Base-by-base conservation (phyloP, 306 rosid species). In the Citrullus mucosospermus region DNA sequence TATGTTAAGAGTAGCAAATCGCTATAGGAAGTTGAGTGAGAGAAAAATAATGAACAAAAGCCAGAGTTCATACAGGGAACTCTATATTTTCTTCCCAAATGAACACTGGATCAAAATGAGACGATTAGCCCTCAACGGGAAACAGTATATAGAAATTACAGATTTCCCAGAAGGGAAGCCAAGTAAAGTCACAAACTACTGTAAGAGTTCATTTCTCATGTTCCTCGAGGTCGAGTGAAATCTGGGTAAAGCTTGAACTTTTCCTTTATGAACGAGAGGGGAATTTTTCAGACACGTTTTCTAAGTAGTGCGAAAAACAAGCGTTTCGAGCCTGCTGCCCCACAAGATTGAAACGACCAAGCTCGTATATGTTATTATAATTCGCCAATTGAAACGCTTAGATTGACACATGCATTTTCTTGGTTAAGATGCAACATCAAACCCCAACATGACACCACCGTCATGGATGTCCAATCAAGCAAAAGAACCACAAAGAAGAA, bases 1-100 rank as follows among this genome's bases (percentile, higher is more conserved):
- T 76, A 48, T 22, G 72, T 77, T 43, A 83, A 62, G 86, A 55
- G 75, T 77, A 81, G 81, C 80, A 80, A 81, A 82, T 74, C 74
- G 28, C 17, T 50, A 56, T 25, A 68, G 59, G 50, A 38, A 73
- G 83, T 79, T 78, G 48, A 75, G 50, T 17, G 18, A 43, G 20
- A 50, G 70, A 54, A 63, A 50, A 66, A 53, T 18, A 53, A 32
- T 36, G 38, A 39, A 56, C 34, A 36, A 41, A 46, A 36, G 34
- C 54, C 54, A 74, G 51, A 65, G 48, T 58, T 80, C 81, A 80
- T 55, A 22, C 66, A 71, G 76, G 59, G 10, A 48, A 72, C 77
- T 44, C 43, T 15, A 48, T 50, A 13, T 50, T 70, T 28, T 12
- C 77, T 72, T 48, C 60, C 60, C 55, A 50, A 17, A 46, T 72